Conservation (phyloP, 768 basidiomycete genomes). For the Piloderma croceum region DNA sequence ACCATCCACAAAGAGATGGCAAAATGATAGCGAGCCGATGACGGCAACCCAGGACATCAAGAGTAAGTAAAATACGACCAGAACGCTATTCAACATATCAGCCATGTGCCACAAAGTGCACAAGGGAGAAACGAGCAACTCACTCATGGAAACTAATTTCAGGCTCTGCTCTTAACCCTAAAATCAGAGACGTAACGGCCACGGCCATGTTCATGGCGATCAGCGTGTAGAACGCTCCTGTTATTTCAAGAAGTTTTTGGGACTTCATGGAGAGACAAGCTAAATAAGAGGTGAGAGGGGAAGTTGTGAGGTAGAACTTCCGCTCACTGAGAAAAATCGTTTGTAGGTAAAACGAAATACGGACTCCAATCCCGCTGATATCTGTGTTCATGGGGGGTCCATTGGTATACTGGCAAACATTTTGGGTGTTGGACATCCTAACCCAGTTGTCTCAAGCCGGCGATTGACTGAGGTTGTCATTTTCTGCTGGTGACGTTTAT, state of each 20-base stretch:
- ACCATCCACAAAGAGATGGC: slow-evolving; percentile 8
- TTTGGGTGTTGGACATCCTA: no score
- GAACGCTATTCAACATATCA: slow-evolving; percentile 6
- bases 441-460: no score
- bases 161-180: slow-evolving; percentile 12
- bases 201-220: slow-evolving; percentile 16
- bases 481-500: no score
- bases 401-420: neutral
- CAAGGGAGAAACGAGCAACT: neutral
- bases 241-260: slow-evolving; percentile 8
- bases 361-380: slow-evolving; percentile 15
- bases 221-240: slow-evolving; percentile 14
- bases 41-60: slow-evolving; percentile 17
- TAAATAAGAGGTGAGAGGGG: slow-evolving; percentile 1
- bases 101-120: neutral
- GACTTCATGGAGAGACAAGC: slow-evolving; percentile 16
- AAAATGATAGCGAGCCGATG: slow-evolving; percentile 12
- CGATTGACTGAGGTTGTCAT: no score
- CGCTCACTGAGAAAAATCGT: slow-evolving; percentile 13
- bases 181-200: slow-evolving; percentile 16
- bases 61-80: slow-evolving; percentile 17
- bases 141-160: slow-evolving; percentile 19
- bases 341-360: slow-evolving; percentile 16
- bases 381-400: slow-evolving; percentile 14
- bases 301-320: neutral